Conservation (phyloP, 768 basidiomycete species). For the Auricularia sp. region DNA sequence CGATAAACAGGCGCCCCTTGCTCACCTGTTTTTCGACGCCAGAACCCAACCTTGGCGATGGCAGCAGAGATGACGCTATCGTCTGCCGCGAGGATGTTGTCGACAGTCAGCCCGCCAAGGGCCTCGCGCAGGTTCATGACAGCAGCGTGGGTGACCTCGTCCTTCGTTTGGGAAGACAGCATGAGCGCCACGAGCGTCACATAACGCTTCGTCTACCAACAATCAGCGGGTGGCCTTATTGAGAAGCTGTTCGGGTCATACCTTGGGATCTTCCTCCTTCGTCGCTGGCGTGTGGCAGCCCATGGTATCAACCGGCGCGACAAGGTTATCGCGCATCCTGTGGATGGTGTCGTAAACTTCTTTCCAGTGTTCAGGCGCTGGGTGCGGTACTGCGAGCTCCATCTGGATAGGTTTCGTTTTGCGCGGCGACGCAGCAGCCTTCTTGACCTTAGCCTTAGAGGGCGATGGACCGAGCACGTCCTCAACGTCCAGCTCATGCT, state of each 20-base stretch:
- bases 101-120: constrained; percentile 69
- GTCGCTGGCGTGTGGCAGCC: constrained; percentile 67
- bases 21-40: constrained; percentile 78
- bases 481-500: not conserved
- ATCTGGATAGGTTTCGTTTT: constrained; percentile 51
- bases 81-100: constrained; percentile 56
- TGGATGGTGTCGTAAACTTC: constrained; percentile 65
- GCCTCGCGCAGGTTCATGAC: constrained; percentile 60
- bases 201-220: constrained; percentile 62
- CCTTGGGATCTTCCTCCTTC: constrained; percentile 58
- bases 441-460: constrained; percentile 16
- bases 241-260: constrained; percentile 20
- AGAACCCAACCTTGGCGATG: constrained; percentile 88
- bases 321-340: constrained; percentile 58
- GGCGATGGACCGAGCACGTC: constrained; percentile 8
- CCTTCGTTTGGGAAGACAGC: constrained; percentile 94
- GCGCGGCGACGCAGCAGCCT: constrained; percentile 30
- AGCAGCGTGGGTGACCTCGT: constrained; percentile 77
- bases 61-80: constrained; percentile 56
- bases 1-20: constrained; percentile 8
- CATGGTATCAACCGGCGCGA: constrained; percentile 90
- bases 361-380: constrained; percentile 55
- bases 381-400: constrained; percentile 49
- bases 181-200: constrained; percentile 85
- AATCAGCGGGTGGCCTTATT: constrained; percentile 1